These are phyloP conservation scores for Kodamaea neixiangensis DNA, from an alignment of 805 yeast genomes.

Conservation along the genomic window DNA sequence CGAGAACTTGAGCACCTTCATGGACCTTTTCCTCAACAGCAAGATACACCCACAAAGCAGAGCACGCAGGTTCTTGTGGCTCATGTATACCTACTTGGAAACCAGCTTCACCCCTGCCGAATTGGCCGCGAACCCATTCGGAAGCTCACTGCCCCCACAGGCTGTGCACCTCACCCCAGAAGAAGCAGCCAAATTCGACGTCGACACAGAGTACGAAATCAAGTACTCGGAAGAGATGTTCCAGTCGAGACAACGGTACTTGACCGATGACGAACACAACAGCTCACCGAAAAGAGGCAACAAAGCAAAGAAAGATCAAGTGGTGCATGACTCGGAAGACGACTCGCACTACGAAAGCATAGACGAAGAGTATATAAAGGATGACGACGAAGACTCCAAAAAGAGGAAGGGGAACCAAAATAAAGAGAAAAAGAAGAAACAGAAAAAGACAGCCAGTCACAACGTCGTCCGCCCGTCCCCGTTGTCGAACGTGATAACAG, in stretches of 20 bases:
- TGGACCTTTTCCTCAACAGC: constrained; percentile 71
- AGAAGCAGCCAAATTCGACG: constrained; percentile 35
- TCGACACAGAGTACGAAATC: constrained; percentile 50
- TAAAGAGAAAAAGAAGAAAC: constrained; percentile 7
- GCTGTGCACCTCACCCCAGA: constrained; percentile 30
- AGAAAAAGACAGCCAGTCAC: constrained; percentile 5
- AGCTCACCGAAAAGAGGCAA: constrained; percentile 34
- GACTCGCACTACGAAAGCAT: constrained; percentile 9
- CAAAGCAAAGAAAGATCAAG: constrained; percentile 26
- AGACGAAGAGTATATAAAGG: constrained; percentile 5
- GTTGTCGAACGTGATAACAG: constrained; percentile 8
- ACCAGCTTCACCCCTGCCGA: constrained; percentile 60
- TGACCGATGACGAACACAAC: constrained; percentile 41
- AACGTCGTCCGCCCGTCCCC: constrained; percentile 10
- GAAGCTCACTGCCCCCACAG: constrained; percentile 34
- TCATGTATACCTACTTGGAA: constrained; percentile 76
- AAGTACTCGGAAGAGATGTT: constrained; percentile 52
- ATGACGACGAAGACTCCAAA: constrained; percentile 3
- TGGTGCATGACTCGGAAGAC: constrained; percentile 13
- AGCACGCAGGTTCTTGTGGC: constrained; percentile 78
- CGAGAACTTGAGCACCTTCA: constrained; percentile 45
- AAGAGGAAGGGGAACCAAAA: constrained; percentile 2
- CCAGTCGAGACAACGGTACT: constrained; percentile 39
- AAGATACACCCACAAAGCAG: constrained; percentile 63
- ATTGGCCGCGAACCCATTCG: constrained; percentile 60